These are phyloP conservation scores for Sphagnum contortum DNA, from an alignment of 225 moss, liverwort and hornwort species.

Conservation along the genomic window DNA sequence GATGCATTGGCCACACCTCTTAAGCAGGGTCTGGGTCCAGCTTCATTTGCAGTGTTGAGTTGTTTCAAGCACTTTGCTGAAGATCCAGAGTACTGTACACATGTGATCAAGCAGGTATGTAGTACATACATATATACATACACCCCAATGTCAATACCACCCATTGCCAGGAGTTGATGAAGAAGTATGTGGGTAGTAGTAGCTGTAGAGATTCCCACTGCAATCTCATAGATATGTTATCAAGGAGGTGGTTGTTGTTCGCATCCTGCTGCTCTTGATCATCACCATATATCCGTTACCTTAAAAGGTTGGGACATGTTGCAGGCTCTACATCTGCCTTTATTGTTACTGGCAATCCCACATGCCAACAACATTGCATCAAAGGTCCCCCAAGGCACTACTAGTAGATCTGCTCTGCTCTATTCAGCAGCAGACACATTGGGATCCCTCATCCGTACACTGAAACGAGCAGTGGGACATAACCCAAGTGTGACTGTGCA, in stretches of 20 bases:
- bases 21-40: constrained; percentile 71
- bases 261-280: too few relatives aligned
- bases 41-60: constrained; percentile 85
- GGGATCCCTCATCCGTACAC: constrained; percentile 77
- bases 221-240: too few relatives aligned
- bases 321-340: constrained; percentile 90
- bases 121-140: background rate
- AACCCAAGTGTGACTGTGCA: constrained; percentile 15
- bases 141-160: too few relatives aligned
- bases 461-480: constrained; percentile 43
- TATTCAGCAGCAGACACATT: constrained; percentile 91
- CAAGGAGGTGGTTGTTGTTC: too few relatives aligned
- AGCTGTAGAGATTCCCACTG: too few relatives aligned
- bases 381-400: constrained; percentile 60
- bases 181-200: too few relatives aligned
- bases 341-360: constrained; percentile 89
- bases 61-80: constrained; percentile 92
- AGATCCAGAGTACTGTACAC: constrained; percentile 79
- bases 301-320: constrained; percentile 1
- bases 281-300: too few relatives aligned
- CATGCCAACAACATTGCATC: constrained; percentile 39
- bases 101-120: constrained; percentile 76
- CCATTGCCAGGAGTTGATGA: too few relatives aligned
- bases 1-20: constrained; percentile 84
- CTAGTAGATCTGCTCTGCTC: constrained; percentile 68